Evolutionary conservation across 2,329 filamentous ascomycete species (phyloP).

Genomic region (Diaporthe velutina): DNA sequence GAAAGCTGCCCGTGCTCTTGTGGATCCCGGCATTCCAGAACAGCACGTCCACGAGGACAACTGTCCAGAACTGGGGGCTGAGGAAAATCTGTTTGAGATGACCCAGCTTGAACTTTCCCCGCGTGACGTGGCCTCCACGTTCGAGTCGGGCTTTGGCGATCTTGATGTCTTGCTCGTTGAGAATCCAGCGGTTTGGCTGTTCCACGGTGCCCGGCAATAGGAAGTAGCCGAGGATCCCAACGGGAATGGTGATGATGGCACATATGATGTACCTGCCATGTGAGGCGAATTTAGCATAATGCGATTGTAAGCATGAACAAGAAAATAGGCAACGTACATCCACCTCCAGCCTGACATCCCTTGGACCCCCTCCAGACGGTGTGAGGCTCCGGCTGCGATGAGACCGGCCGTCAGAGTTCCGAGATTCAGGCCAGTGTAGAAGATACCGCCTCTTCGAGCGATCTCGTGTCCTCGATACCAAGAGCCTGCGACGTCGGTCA

Average conservation of each 20-base stretch:
- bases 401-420: conserved; percentile 66
- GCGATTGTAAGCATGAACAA: too few species aligned
- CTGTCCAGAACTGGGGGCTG: conserved; percentile 62
- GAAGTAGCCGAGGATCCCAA: conserved; percentile 64
- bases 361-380: conserved; percentile 56
- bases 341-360: conserved; percentile 63
- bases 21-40: conserved; percentile 68
- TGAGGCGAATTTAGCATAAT: too few species aligned
- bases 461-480: conserved; percentile 55
- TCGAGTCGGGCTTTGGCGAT: conserved; percentile 60
- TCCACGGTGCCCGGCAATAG: conserved; percentile 65
- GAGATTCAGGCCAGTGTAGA: conserved; percentile 64
- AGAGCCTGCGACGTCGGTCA: conserved; percentile 33
- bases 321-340: conserved; percentile 60
- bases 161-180: conserved; percentile 61
- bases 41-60: conserved; percentile 64
- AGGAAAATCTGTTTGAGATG: conserved; percentile 51
- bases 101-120: conserved; percentile 50
- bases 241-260: conserved; percentile 66
- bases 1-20: conserved; percentile 61
- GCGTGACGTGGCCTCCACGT: conserved; percentile 55
- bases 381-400: conserved; percentile 58
- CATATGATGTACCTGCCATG: conserved; percentile 60
- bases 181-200: conserved; percentile 61
- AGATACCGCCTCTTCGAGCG: conserved; percentile 62